Evolutionary conservation across 306 rosid species (phyloP), one percentile per base, ranked within the genome.

Genomic region (Dryas octopetala): DNA sequence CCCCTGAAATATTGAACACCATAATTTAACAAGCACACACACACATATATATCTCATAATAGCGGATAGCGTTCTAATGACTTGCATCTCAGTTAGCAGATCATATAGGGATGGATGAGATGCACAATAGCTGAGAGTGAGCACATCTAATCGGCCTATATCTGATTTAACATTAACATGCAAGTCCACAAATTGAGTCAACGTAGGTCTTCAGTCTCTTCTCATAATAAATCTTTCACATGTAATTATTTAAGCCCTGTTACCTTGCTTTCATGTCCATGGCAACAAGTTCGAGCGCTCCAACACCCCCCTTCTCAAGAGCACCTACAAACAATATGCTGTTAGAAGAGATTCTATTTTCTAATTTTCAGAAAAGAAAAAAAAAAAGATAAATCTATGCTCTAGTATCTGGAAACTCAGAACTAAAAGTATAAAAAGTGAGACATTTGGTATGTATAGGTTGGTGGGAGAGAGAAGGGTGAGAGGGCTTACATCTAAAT

Each of bases 211-310:
- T 28, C 52, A 59, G 6, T 3, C 9, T 57, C 10, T 23, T 66
- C 40, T 70, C 26, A 17, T 76, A 48, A 32, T 6, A 55, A 41
- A 57, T 32, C 14, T 54, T 38, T 15, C 62, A 47, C 66, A 57
- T 4, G 1, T 62, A 41, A 44, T 16, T 68, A 71, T 50, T 70
- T 53, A 64, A 82, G 68, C 66, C 52, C 66, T 78, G 59, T 32
- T 81, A 93, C 99, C 97, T 95, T 79, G 99, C 97, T 95, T 95
- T 95, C 99, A 95, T 92, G 88, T 95, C 99, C 99, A 95, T 95
- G 76, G 99, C 99, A 86, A 95, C 99, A 86, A 95, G 91, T 90
- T 95, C 99, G 5, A 95, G 86, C 66, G 99, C 99, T 86, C 99
- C 99, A 78, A 95, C 99, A 66, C 99, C 97, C 63, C 97, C 97